Evolutionary conservation across 2,329 filamentous ascomycete genomes (phyloP), one percentile per base, ranked within the genome.

Genomic region (Aaosphaeria arxii): DNA sequence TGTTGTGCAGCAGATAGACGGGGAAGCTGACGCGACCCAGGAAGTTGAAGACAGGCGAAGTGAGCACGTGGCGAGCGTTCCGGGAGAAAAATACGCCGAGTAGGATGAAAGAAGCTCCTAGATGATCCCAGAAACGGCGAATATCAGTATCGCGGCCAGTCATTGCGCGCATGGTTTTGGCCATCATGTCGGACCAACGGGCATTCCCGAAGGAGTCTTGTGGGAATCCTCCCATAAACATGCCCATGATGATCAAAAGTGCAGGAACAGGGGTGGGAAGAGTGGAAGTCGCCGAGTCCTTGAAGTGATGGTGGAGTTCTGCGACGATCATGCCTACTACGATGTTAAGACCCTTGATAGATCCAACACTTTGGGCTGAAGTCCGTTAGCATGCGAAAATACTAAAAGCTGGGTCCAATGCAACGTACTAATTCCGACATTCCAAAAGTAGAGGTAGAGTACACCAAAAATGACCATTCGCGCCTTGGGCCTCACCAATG

Each of bases 21-120:
- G 83, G 81, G 57, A 85, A 85, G 40, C 79, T 83, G 67, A 85
- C 78, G 58, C 80, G 80, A 40, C 83, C 83, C 9, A 86, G 76
- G 77, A 82, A 86, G 40, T 83, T 74, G 40, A 86, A 76, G 46
- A 76, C 74, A 31, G 75, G 76, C 49, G 76, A 77, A 4, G 79
- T 80, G 3, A 86, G 74, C 1, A 79, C 54, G 44, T 74, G 74
- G 51, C 82, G 81, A 30, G 79, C 67, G 30, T 67, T 62, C 1
- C 74, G 73, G 0, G 77, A 81, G 55, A 81, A 77, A 57, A 82
- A 74, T 51, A 82, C 72, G 7, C 76, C 78, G 5, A 82, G 57
- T 4, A 75, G 69, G 43, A 82, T 71, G 24, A 77, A 69, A 5
- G 76, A 66, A 2, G 77, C 74, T 11, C 78, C 78, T 13, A 81